These are phyloP conservation scores for Aethionema arabicum DNA, from an alignment of 345 rosid species.

Conservation along the genomic window DNA sequence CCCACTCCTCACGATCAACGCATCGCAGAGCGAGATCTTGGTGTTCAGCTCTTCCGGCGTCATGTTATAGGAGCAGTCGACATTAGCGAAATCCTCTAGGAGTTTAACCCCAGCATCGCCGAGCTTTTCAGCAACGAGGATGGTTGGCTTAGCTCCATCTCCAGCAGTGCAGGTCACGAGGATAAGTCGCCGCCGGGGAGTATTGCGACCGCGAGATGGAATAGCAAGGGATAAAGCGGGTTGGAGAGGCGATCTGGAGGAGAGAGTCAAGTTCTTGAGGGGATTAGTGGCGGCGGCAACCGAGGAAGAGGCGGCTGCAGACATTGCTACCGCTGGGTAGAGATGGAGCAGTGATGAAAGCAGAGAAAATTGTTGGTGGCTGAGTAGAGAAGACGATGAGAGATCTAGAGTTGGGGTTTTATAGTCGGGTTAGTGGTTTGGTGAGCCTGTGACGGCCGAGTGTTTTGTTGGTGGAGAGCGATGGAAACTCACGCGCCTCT, in stretches of 20 bases:
- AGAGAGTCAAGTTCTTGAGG: conserved; percentile 42
- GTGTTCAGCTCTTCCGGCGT: conserved; percentile 82
- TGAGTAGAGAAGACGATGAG: neutral
- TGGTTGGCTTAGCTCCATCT: conserved; percentile 65
- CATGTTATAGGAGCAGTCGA: conserved; percentile 81
- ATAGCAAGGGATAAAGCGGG: conserved; percentile 39
- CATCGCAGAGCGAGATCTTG: conserved; percentile 90
- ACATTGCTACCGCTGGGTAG: conserved; percentile 23
- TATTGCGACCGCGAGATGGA: conserved; percentile 24
- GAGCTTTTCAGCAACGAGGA: conserved; percentile 83
- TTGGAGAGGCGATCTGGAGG: conserved; percentile 47
- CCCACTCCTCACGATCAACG: conserved; percentile 79
- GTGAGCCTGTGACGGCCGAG: conserved; percentile 11
- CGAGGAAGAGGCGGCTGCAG: conserved; percentile 27
- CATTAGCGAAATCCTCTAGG: conserved; percentile 59
- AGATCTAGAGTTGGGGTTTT: conserved; percentile 14
- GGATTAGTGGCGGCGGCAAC: conserved; percentile 38
- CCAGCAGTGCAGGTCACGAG: conserved; percentile 40
- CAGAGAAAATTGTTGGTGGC: conserved; percentile 22
- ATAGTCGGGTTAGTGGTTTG: conserved; percentile 29
- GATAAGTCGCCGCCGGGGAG: conserved; percentile 28
- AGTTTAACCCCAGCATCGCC: conserved; percentile 71
- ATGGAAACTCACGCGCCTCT: conserved; percentile 27
- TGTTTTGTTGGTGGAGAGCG: conserved; percentile 1
- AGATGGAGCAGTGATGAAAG: neutral